Evolutionary conservation across 139 green algal species (phyloP), one percentile per base, ranked within the genome.

Genomic region (Parachlorella kessleri): DNA sequence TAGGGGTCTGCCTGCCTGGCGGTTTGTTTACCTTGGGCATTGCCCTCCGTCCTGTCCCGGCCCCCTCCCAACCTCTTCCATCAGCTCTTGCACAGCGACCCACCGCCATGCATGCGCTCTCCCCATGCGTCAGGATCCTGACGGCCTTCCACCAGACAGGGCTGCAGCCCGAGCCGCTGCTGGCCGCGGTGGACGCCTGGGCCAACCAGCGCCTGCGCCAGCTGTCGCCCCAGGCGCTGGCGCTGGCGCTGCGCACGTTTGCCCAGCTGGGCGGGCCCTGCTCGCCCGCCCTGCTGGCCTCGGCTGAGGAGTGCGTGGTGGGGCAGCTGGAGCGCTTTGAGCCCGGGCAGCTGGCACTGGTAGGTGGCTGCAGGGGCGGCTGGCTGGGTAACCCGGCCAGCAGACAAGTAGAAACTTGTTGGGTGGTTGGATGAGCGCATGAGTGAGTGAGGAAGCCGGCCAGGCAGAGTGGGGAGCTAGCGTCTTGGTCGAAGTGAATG

Each of bases 141-240:
- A 81, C 75, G 6, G 54, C 81, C 26, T 86, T 80, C 68, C 42
- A 86, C 55, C 14, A 80, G 40, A 59, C 77, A 70, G 76, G 77
- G 3, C 68, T 86, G 48, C 63, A 86, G 75, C 76, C 76, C 4
- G 70, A 69, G 3, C n/a, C 55, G 37, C 55, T 80, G 70, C 70
- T 86, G 77, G 59, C 38, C 1, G 81, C 79, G 26, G 64, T 86
- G 69, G 81, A 86, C 28, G 32, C 33, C 21, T 83, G 76, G 76
- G 81, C 81, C 8, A 35, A 83, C 55, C 37, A 64, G 32, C 78
- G 75, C 10, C 70, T 86, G 59, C 55, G 55, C 9, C 3, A 28
- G n/a, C 66, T 86, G 59, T 66, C 32, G 38, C 72, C 70, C 6
- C 75, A n/a, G 28, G 76, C 66, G 6, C 65, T 86, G 23, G 53